A percentile compares a stretch with the other conserved stretches of the same genome.
These are phyloP conservation scores for Luvunga scandens DNA, from an alignment of 345 rosid genomes.

Conservation along the genomic window DNA sequence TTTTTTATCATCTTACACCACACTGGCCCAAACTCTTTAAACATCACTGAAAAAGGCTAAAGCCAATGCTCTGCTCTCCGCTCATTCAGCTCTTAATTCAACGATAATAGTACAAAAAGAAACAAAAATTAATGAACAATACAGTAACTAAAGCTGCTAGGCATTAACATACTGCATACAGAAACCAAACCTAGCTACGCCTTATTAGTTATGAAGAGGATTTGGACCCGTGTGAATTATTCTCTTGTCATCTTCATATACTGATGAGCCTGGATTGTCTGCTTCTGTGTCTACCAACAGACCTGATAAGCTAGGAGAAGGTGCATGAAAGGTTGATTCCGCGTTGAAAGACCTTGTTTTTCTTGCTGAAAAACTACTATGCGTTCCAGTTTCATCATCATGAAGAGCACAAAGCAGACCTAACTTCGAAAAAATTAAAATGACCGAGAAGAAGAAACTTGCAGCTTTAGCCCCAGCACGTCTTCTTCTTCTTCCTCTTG, in stretches of 20 bases:
- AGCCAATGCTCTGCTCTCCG: constrained; percentile 41
- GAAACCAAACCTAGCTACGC: neutral
- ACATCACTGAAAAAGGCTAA: constrained; percentile 44
- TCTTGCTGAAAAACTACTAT: constrained; percentile 31
- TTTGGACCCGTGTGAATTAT: constrained; percentile 88
- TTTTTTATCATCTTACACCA: neutral
- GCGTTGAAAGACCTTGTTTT: constrained; percentile 36
- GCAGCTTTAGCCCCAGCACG: constrained; percentile 20
- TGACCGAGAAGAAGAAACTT: constrained; percentile 41
- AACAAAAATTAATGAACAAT: constrained; percentile 2
- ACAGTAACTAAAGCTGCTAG: constrained; percentile 8
- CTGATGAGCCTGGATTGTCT: constrained; percentile 30
- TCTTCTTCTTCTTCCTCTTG: constrained; percentile 15
- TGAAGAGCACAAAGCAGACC: constrained; percentile 34
- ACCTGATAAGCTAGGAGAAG: constrained; percentile 26
- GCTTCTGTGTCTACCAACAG: constrained; percentile 24
- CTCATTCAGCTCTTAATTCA: constrained; percentile 26
- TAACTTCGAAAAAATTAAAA: constrained; percentile 42
- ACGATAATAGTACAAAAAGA: neutral
- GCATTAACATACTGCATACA: constrained; percentile 12
- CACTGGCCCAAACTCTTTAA: constrained; percentile 23
- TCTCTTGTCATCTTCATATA: constrained; percentile 77
- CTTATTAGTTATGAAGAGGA: constrained; percentile 77
- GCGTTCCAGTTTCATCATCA: constrained; percentile 26
- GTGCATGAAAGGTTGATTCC: constrained; percentile 25